Evolutionary conservation across 805 yeast species (phyloP).

Genomic region (Cyberlindnera meyerae): DNA sequence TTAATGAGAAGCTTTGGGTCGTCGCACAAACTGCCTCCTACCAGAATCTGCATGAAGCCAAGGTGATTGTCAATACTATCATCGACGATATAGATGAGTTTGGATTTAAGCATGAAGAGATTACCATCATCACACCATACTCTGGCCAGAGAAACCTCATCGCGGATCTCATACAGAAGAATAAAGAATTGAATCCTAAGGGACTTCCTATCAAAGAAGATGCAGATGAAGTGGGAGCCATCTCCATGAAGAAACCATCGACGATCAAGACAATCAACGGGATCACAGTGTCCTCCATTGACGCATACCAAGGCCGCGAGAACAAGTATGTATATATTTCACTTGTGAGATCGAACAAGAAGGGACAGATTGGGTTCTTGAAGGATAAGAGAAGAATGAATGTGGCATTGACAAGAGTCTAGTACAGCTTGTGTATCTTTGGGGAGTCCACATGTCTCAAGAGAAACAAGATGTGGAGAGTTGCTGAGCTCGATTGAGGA

Average conservation of each 20-base stretch:
- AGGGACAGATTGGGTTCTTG: constrained; percentile 53
- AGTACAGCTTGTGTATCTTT: constrained; percentile 54
- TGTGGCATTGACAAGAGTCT: constrained; percentile 70
- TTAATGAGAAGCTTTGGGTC: too few species aligned
- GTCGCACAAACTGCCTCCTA: constrained; percentile 52
- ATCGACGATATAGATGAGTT: constrained; percentile 47
- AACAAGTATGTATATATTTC: constrained; percentile 72
- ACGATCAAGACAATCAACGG: constrained; percentile 34
- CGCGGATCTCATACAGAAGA: constrained; percentile 44
- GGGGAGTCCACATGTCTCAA: too few species aligned
- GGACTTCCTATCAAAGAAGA: constrained; percentile 43
- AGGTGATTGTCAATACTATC: constrained; percentile 40
- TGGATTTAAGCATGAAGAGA: too few species aligned
- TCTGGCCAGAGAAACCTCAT: constrained; percentile 67
- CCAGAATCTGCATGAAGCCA: constrained; percentile 50
- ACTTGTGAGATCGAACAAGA: constrained; percentile 62
- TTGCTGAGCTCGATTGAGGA: too few species aligned
- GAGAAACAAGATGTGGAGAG: too few species aligned
- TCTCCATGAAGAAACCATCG: constrained; percentile 12
- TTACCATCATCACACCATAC: constrained; percentile 70
- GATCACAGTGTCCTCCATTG: constrained; percentile 56
- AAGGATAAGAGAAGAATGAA: constrained; percentile 59
- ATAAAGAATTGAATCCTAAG: constrained; percentile 52
- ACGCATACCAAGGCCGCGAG: constrained; percentile 88
- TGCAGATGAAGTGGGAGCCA: constrained; percentile 51